Percentiles rank a stretch among this genome's conserved stretches.
These are phyloP conservation scores for Pseudonectria buxi DNA, from an alignment of 2,329 filamentous ascomycete genomes.

Conservation along the genomic window DNA sequence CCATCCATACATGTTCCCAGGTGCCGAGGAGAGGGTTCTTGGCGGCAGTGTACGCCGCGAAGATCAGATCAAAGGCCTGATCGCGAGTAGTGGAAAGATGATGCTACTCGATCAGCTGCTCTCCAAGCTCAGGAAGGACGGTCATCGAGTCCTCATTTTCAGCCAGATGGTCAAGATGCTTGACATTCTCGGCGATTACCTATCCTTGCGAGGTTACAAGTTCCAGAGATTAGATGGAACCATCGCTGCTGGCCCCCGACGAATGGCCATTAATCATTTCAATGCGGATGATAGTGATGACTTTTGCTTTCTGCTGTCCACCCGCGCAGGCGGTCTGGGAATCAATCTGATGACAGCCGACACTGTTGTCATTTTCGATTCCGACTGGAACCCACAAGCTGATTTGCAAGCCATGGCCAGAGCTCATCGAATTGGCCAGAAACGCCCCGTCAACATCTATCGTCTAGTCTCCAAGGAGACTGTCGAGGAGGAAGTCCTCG, in stretches of 20 bases:
- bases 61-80: slow-evolving; percentile 84
- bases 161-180: slow-evolving; percentile 99
- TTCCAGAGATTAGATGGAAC: slow-evolving; percentile 95
- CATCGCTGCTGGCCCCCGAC: slow-evolving; percentile 78
- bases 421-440: slow-evolving; percentile 95
- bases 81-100: slow-evolving; percentile 98
- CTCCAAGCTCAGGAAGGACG: slow-evolving; percentile 85
- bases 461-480: slow-evolving; percentile 96
- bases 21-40: slow-evolving; percentile 83
- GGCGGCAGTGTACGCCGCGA: slow-evolving; percentile 75
- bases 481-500: slow-evolving; percentile 94
- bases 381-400: slow-evolving; percentile 97
- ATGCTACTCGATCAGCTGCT: slow-evolving; percentile 96
- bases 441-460: slow-evolving; percentile 92
- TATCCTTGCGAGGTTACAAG: slow-evolving; percentile 86
- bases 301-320: slow-evolving; percentile 93
- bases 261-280: slow-evolving; percentile 96
- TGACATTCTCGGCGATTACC: slow-evolving; percentile 90
- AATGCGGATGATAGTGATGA: slow-evolving; percentile 94
- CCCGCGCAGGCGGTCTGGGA: slow-evolving; percentile 90
- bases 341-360: slow-evolving; percentile 99
- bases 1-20: slow-evolving; percentile 95
- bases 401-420: slow-evolving; percentile 98
- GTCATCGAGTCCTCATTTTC: slow-evolving; percentile 94
- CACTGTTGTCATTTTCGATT: slow-evolving; percentile 96